Conservation (phyloP, 1,284 basidiomycete species). For the Sporisorium graminicola region DNA sequence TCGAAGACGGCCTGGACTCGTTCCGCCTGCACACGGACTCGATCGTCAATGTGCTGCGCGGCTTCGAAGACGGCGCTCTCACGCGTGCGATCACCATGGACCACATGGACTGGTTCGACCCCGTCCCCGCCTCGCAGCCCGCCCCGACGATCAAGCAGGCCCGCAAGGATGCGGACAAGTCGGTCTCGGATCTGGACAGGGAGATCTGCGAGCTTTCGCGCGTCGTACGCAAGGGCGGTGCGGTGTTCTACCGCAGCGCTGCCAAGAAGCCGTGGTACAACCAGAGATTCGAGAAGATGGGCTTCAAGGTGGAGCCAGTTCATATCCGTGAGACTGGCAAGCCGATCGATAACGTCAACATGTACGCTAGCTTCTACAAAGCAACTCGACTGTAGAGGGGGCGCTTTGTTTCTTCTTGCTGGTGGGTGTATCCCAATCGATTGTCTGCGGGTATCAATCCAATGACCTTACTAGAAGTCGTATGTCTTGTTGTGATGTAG, state of each 20-base stretch:
- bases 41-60: slow-evolving; percentile 77
- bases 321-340: slow-evolving; percentile 68
- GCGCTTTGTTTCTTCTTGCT: neutral
- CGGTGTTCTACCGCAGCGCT: slow-evolving; percentile 80
- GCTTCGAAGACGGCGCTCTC: slow-evolving; percentile 61
- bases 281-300: slow-evolving; percentile 74
- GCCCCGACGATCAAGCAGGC: slow-evolving; percentile 69
- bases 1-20: slow-evolving; percentile 73
- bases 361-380: slow-evolving; percentile 73
- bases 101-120: slow-evolving; percentile 81
- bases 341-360: slow-evolving; percentile 77
- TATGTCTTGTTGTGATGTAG: neutral
- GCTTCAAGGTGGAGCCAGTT: slow-evolving; percentile 63
- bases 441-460: neutral
- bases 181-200: slow-evolving; percentile 74
- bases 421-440: neutral
- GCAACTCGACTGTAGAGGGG: slow-evolving; percentile 60
- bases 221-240: slow-evolving; percentile 76
- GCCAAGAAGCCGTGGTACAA: slow-evolving; percentile 82
- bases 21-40: slow-evolving; percentile 84
- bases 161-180: slow-evolving; percentile 69
- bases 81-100: slow-evolving; percentile 79
- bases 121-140: slow-evolving; percentile 72
- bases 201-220: slow-evolving; percentile 77
- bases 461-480: slow-evolving; percentile 1